Evolutionary conservation across 106 monocot genomes (phyloP).

Genomic region (Dactylorhiza incarnata): DNA sequence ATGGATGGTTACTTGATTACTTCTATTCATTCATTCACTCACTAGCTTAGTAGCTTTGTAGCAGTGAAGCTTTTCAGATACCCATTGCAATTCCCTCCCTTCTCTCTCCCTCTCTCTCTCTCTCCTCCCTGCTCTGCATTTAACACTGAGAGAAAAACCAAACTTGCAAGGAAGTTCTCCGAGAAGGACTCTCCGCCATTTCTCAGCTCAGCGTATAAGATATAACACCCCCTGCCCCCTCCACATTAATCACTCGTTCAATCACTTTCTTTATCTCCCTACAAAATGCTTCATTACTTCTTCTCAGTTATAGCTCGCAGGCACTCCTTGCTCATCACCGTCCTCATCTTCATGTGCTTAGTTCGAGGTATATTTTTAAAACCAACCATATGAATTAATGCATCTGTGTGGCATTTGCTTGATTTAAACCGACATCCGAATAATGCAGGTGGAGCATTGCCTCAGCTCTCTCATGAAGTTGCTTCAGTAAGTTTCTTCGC

Average conservation of each 20-base stretch:
- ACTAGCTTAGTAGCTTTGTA: not conserved
- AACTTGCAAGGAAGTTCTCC: not conserved
- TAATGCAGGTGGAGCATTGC: too few relatives aligned
- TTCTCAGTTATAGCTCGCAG: conserved; percentile 4
- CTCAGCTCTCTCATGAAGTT: too few relatives aligned
- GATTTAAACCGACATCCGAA: too few relatives aligned
- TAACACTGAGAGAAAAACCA: conserved; percentile 2
- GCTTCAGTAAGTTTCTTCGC: not conserved
- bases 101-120: not conserved
- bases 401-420: too few relatives aligned
- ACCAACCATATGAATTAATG: too few relatives aligned
- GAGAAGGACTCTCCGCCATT: not conserved
- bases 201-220: not conserved
- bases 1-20: not conserved
- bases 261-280: not conserved
- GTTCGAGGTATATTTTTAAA: not conserved
- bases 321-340: not conserved
- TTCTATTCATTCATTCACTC: conserved; percentile 5
- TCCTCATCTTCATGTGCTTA: not conserved
- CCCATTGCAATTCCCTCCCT: not conserved
- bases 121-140: not conserved
- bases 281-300: conserved; percentile 4
- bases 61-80: not conserved
- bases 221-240: not conserved
- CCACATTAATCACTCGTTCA: conserved; percentile 5